phyloP scores from a whole-genome alignment of 2,329 filamentous ascomycete species.

The Botryotinia globosa region DNA sequence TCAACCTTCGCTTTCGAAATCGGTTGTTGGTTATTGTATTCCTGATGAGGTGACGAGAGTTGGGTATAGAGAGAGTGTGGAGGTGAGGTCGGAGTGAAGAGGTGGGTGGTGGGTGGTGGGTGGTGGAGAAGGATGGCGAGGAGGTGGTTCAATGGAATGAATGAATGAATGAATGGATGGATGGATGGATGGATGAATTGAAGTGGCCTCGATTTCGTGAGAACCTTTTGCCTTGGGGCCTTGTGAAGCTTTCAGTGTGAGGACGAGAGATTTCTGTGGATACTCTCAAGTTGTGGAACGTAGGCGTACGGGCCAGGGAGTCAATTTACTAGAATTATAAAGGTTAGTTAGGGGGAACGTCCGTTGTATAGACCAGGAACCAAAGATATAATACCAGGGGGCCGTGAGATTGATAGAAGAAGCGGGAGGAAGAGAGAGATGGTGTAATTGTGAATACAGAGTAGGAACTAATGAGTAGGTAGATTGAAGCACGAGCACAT shows the following conservation, averaged over 20 bases:
- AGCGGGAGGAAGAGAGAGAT: background rate
- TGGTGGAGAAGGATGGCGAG: background rate
- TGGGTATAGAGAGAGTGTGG: background rate
- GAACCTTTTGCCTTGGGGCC: conserved; percentile 16
- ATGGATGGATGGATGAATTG: conserved; percentile 6
- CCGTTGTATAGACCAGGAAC: conserved; percentile 13
- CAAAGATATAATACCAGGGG: background rate
- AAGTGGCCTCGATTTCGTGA: conserved; percentile 16
- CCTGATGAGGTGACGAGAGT: conserved; percentile 18
- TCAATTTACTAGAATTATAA: background rate
- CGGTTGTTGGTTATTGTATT: background rate
- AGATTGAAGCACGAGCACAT: conserved; percentile 1
- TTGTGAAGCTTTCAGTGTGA: conserved; percentile 14
- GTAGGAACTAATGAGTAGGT: background rate
- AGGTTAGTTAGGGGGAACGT: conserved; percentile 11
- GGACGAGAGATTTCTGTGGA: conserved; percentile 10
- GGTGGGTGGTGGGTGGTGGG: background rate
- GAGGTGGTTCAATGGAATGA: conserved; percentile 11
- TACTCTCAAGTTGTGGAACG: conserved; percentile 5
- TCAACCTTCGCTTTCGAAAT: conserved; percentile 27
- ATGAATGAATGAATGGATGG: conserved; percentile 6
- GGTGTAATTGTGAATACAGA: background rate
- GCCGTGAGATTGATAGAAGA: conserved; percentile 1
- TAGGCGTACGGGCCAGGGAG: conserved; percentile 2
- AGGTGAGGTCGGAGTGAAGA: conserved; percentile 14